Conservation (phyloP, 108 stramenopile species). For the Pseudonitzschia pungens region DNA sequence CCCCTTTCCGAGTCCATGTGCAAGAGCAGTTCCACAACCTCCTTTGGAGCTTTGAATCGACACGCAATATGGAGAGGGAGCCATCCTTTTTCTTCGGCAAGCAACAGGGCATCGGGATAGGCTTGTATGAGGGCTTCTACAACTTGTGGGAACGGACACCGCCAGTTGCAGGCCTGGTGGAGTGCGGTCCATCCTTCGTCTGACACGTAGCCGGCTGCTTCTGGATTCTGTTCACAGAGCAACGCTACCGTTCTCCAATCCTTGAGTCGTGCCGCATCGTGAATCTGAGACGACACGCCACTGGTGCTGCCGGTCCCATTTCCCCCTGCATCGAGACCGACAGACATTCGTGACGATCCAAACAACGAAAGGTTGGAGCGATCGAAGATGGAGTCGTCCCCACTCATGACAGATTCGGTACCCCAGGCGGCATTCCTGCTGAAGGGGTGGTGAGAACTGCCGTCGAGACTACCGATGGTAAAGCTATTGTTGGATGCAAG, state of each 20-base stretch:
- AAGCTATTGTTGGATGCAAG: neutral
- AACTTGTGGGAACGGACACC: slow-evolving; percentile 68
- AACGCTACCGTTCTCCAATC: slow-evolving; percentile 58
- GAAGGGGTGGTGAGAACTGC: neutral
- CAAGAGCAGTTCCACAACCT: slow-evolving; percentile 59
- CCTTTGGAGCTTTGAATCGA: slow-evolving; percentile 72
- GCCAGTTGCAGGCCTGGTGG: slow-evolving; percentile 74
- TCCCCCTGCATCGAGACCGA: neutral
- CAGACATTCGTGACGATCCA: neutral
- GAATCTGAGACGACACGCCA: slow-evolving; percentile 46
- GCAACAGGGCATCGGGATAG: slow-evolving; percentile 61
- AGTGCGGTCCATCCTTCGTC: slow-evolving; percentile 72
- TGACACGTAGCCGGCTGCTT: slow-evolving; percentile 56
- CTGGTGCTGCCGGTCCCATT: neutral
- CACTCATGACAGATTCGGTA: neutral
- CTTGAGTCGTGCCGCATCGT: slow-evolving; percentile 74
- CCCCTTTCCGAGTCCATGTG: slow-evolving; percentile 50
- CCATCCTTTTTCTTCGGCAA: slow-evolving; percentile 71
- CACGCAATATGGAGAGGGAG: slow-evolving; percentile 73
- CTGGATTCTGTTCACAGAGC: slow-evolving; percentile 48
- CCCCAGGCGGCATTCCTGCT: neutral
- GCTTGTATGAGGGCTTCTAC: slow-evolving; percentile 61
- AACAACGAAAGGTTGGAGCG: neutral
- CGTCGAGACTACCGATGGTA: no score
- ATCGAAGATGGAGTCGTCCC: neutral